A percentile compares a stretch with the other conserved stretches of the same genome.
These are phyloP conservation scores for Globisporangium megalacanthum DNA, from an alignment of 352 stramenopile species.

Conservation along the genomic window DNA sequence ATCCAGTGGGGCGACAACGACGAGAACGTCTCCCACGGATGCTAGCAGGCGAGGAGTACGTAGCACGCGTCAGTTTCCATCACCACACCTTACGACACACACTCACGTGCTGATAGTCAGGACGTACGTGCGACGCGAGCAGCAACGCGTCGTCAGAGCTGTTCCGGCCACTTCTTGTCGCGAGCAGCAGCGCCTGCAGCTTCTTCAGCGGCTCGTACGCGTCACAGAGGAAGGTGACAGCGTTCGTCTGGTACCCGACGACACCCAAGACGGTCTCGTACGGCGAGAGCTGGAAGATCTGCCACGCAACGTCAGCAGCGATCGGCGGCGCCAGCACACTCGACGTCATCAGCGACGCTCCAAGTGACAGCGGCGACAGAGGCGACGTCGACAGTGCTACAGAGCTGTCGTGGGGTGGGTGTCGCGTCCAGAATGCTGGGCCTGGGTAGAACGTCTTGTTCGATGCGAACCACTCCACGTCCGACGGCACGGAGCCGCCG, in stretches of 20 bases:
- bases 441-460: conserved; percentile 78
- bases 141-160: conserved; percentile 13
- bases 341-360: conserved; percentile 21
- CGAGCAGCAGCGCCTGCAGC: conserved; percentile 49
- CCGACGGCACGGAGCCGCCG: conserved; percentile 52
- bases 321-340: conserved; percentile 67
- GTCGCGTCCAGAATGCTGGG: conserved; percentile 53
- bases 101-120: no score
- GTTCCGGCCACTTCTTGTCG: conserved; percentile 16
- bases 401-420: no score
- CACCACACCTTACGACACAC: not conserved
- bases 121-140: conserved; percentile 36
- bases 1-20: conserved; percentile 66
- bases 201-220: conserved; percentile 56
- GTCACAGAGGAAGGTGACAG: conserved; percentile 67
- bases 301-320: conserved; percentile 69
- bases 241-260: conserved; percentile 43
- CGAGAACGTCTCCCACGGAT: conserved; percentile 86
- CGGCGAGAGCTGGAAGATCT: conserved; percentile 78
- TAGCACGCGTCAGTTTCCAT: not conserved
- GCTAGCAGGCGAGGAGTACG: conserved; percentile 22
- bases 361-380: not conserved
- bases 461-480: conserved; percentile 44
- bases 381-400: not conserved
- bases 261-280: conserved; percentile 68